Evolutionary conservation across 2,329 filamentous ascomycete species (phyloP).

Genomic region (Microdochium trichocladiopsis): DNA sequence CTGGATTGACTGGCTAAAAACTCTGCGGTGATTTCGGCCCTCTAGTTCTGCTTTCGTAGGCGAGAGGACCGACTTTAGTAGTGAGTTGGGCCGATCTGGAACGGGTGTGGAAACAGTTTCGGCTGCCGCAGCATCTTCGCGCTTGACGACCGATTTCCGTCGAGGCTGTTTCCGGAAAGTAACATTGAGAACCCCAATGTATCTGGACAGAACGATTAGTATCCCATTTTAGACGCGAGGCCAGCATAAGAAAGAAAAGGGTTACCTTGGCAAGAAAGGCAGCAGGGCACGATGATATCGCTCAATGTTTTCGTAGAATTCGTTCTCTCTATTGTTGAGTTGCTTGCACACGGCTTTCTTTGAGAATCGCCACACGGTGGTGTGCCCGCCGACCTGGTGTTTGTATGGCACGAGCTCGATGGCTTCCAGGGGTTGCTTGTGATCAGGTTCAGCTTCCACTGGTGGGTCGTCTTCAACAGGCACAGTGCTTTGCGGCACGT

Average conservation of each 20-base stretch:
- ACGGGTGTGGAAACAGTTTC: conserved; percentile 8
- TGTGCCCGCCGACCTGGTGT: conserved; percentile 96
- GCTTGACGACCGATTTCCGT: conserved; percentile 48
- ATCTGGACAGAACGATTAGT: conserved; percentile 44
- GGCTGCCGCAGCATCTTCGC: conserved; percentile 31
- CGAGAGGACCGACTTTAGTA: conserved; percentile 7
- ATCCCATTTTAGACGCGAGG: not conserved
- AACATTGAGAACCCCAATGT: conserved; percentile 94
- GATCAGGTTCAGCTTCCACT: conserved; percentile 42
- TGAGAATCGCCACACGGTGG: conserved; percentile 92
- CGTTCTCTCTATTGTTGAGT: conserved; percentile 95
- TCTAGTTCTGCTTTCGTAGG: conserved; percentile 3
- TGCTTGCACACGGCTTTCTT: conserved; percentile 95
- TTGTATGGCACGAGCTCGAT: conserved; percentile 96
- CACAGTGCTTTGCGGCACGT: conserved; percentile 26
- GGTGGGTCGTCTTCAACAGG: conserved; percentile 39
- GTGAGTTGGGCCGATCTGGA: conserved; percentile 3
- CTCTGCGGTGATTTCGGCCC: conserved; percentile 26
- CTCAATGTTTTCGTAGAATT: conserved; percentile 97
- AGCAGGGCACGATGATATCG: conserved; percentile 82
- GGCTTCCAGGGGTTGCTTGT: conserved; percentile 67
- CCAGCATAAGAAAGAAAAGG: conserved; percentile 10
- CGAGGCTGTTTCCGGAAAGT: conserved; percentile 83
- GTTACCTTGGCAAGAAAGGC: conserved; percentile 78
- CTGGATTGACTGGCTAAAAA: conserved; percentile 71